Conservation (phyloP, 176 grass and related monocot genomes). For the Alloteropsis semialata region DNA sequence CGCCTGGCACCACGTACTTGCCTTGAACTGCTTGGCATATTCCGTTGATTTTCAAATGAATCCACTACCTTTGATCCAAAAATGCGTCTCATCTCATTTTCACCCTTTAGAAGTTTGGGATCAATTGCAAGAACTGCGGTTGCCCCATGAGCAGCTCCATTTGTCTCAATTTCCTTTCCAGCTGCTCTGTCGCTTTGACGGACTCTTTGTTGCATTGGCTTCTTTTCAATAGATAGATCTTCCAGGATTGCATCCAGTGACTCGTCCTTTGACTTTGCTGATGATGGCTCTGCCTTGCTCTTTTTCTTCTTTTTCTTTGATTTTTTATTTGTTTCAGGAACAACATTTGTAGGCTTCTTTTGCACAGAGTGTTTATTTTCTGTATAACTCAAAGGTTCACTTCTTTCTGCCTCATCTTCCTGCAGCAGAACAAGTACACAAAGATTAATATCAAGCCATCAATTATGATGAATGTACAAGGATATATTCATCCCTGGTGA, state of each 20-base stretch:
- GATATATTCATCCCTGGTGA: background rate
- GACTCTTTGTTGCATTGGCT: constrained; percentile 23
- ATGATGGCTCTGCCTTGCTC: constrained; percentile 41
- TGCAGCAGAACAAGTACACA: constrained; percentile 29
- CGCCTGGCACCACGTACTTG: constrained; percentile 73
- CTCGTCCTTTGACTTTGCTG: constrained; percentile 43
- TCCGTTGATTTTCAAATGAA: constrained; percentile 87
- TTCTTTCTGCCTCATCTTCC: constrained; percentile 69
- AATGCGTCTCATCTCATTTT: constrained; percentile 96
- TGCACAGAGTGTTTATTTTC: constrained; percentile 37
- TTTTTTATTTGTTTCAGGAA: constrained; percentile 65
- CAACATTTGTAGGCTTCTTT: constrained; percentile 24
- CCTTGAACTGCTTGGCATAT: constrained; percentile 59
- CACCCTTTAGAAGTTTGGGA: constrained; percentile 80
- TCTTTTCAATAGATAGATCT: constrained; percentile 69
- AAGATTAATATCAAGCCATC: background rate
- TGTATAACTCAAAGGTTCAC: constrained; percentile 33
- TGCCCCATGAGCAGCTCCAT: constrained; percentile 13
- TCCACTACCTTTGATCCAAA: constrained; percentile 98
- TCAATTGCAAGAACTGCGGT: constrained; percentile 70
- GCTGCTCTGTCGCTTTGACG: constrained; percentile 38
- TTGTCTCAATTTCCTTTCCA: constrained; percentile 48
- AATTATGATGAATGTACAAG: background rate
- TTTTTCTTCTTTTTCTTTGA: constrained; percentile 99
- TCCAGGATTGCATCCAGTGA: constrained; percentile 76